Evolutionary conservation across 345 rosid genomes (phyloP), one percentile per base, ranked within the genome.

Genomic region (Arabis hirsuta): DNA sequence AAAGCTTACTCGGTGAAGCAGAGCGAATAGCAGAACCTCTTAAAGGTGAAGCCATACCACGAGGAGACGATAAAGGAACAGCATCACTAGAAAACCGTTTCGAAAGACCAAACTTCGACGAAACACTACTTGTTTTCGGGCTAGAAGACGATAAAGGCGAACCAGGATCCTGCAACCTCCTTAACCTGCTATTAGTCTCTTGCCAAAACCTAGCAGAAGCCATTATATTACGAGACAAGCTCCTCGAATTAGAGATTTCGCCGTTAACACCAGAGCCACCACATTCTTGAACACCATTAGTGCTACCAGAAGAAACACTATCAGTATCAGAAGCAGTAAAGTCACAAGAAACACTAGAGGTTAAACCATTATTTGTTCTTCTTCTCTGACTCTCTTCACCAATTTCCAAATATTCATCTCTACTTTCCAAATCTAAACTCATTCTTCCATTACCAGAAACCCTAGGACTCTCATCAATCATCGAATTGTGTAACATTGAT

Each of bases 201-300:
- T 91, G 99, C 99, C 99, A 95, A 77, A 95, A 95, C 87, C 85
- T 90, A 9, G 97, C 95, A 31, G 99, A 95, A 61, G 83, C 84
- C 66, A 62, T 72, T 32, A 87, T 83, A 29, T 88, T 86, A 61
- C 90, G 86, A 48, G 93, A 79, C 63, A 75, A 84, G 72, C 65
- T 81, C 73, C 72, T 91, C n/a, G 85, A 76, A 65, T 77, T 87
- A 4, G 79, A 61, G 74, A 82, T 58, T 27, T 85, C 82, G 0
- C 76, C 80, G 53, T 76, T 69, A 75, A 67, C 65, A 92, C 90
- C 80, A 42, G 79, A 76, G 69, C 83, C 80, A 65, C 83, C 79
- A 65, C 81, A 77, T 46, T 84, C 89, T 22, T 79, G 91, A 46
- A 70, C 73, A 42, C 93, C 84, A 82, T 64, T 63, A 31, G 86